A percentile compares a stretch with the other conserved stretches of the same genome.
Evolutionary conservation across 1,139 yeast species (phyloP).

Genomic region (Blastobotrys buckinghamii): DNA sequence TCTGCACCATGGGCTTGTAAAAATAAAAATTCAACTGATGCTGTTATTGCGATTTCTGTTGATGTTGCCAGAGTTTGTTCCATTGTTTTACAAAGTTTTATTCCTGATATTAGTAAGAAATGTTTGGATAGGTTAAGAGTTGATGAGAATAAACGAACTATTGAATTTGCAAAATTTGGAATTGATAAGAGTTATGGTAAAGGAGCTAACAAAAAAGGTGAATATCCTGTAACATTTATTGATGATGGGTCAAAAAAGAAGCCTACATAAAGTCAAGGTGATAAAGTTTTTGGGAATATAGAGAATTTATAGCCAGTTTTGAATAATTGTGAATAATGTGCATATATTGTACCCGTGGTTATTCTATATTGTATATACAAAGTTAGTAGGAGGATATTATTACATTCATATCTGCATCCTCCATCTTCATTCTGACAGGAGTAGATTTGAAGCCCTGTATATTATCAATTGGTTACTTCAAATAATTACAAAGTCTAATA

Average conservation of each 20-base stretch:
- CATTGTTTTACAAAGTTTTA: constrained; percentile 62
- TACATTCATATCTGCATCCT: no score
- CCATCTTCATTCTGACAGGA: no score
- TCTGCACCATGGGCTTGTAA: constrained; percentile 49
- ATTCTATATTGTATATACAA: no score
- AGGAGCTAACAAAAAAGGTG: constrained; percentile 40
- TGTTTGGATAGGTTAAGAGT: constrained; percentile 66
- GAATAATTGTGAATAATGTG: no score
- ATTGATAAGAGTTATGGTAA: constrained; percentile 46
- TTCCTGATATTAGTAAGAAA: constrained; percentile 55
- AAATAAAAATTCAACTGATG: constrained; percentile 29
- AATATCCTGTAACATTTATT: constrained; percentile 23
- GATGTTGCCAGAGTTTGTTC: constrained; percentile 68
- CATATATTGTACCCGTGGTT: no score
- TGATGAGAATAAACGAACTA: constrained; percentile 35
- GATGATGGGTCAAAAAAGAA: not conserved
- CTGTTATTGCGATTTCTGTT: constrained; percentile 55
- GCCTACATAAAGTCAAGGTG: no score
- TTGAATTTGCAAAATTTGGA: constrained; percentile 41
- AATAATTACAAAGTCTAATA: no score
- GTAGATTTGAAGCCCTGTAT: no score
- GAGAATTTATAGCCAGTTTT: no score
- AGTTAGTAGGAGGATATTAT: no score
- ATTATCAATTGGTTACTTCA: no score
- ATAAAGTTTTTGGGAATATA: no score